Conservation (phyloP, 139 green algal species). For the Chlamydomonas schloesseri region DNA sequence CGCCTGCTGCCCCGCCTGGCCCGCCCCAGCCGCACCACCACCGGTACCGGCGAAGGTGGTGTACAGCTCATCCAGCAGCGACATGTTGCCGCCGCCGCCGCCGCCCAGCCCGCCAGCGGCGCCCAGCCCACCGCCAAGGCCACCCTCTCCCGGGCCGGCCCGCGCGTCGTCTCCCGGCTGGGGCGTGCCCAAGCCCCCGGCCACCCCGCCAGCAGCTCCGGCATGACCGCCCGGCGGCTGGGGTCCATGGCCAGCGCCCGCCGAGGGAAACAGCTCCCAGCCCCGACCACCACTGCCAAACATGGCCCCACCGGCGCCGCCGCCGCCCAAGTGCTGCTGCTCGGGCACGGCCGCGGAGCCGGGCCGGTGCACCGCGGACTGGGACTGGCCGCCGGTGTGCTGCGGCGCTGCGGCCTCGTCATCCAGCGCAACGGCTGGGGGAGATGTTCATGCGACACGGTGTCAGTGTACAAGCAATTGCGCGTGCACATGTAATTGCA, state of each 20-base stretch:
- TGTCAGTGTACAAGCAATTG: too few relatives aligned
- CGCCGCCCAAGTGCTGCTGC: background rate
- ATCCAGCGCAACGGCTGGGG: too few relatives aligned
- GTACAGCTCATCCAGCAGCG: constrained; percentile 35
- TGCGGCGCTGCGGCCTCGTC: too few relatives aligned
- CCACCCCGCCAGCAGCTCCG: background rate
- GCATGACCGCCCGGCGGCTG: background rate
- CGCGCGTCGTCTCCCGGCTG: too few relatives aligned
- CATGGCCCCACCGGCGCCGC: too few relatives aligned
- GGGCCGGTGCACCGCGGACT: too few relatives aligned
- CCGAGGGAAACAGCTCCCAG: constrained; percentile 38
- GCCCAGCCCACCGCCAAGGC: background rate
- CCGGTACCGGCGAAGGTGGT: constrained; percentile 8
- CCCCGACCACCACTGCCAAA: background rate
- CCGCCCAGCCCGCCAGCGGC: background rate
- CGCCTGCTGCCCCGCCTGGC: too few relatives aligned
- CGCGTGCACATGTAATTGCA: too few relatives aligned
- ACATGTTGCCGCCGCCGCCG: constrained; percentile 22
- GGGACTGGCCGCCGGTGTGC: too few relatives aligned
- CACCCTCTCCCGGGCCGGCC: background rate
- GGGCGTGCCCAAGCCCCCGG: background rate
- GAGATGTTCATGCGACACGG: too few relatives aligned
- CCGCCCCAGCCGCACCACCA: background rate
- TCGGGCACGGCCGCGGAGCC: too few relatives aligned
- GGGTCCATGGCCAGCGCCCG: background rate